phyloP scores from a whole-genome alignment of 306 rosid genomes.

The Cyclanthera cordifolia region DNA sequence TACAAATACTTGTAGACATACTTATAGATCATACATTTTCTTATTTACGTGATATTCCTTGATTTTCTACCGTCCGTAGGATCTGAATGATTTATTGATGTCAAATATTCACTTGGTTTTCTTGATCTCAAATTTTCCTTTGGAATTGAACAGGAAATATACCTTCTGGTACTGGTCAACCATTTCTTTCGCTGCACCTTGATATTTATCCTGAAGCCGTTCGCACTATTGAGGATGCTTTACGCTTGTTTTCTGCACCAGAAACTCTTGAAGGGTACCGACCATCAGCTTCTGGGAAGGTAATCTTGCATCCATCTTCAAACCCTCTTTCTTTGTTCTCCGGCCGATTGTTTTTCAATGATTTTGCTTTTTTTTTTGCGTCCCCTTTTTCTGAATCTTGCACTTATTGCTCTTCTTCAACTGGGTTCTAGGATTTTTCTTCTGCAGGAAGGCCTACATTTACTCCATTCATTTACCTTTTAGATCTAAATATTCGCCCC shows the following conservation, averaged over 20 bases:
- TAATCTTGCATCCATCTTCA: not conserved
- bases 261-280: conserved; percentile 90
- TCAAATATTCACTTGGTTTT: not conserved
- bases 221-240: conserved; percentile 69
- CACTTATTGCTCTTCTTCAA: not conserved
- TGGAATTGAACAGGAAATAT: conserved; percentile 36
- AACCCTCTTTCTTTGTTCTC: not conserved
- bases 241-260: conserved; percentile 68
- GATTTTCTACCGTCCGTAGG: not conserved
- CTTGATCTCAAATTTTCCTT: not conserved
- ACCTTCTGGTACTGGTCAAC: conserved; percentile 70
- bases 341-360: not conserved
- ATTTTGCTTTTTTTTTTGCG: not conserved
- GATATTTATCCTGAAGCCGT: conserved; percentile 74
- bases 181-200: conserved; percentile 74
- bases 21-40: not conserved
- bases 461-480: not conserved
- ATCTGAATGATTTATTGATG: not conserved
- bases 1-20: not conserved
- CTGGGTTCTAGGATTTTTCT: not conserved
- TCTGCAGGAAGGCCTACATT: not conserved
- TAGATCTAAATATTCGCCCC: not conserved
- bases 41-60: not conserved
- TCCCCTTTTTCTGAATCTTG: not conserved
- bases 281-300: conserved; percentile 67